Percentiles rank a stretch among this genome's conserved stretches.
These are phyloP conservation scores for Acacia pycnantha DNA, from an alignment of 331 rosid genomes.

Conservation along the genomic window DNA sequence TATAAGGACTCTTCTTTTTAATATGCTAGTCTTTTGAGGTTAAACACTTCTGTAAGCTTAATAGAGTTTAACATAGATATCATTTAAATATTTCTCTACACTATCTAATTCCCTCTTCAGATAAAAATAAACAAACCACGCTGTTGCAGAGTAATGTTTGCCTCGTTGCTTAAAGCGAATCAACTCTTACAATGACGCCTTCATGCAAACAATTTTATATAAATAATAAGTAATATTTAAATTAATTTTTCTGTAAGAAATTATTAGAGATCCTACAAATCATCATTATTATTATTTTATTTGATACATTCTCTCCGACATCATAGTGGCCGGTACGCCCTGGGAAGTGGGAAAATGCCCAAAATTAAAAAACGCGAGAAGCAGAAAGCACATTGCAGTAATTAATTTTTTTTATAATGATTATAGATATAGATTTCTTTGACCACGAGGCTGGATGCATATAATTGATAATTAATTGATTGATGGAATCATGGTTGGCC, in stretches of 20 bases:
- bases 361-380: not conserved
- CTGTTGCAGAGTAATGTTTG: not conserved
- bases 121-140: not conserved
- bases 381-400: not conserved
- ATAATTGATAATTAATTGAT: no score
- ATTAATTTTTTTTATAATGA: not conserved
- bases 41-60: no score
- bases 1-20: no score
- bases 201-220: not conserved
- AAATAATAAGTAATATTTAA: not conserved
- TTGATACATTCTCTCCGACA: not conserved
- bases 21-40: no score
- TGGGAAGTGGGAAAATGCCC: not conserved
- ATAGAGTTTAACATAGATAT: no score
- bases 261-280: not conserved
- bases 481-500: no score
- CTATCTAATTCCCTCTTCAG: no score
- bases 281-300: not conserved
- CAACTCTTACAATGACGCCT: not conserved
- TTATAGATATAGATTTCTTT: no score
- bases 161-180: not conserved
- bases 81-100: not conserved
- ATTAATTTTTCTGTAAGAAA: not conserved
- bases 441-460: no score
- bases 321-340: not conserved